Conservation (phyloP, 768 basidiomycete genomes). For the Tylopilus felleus region DNA sequence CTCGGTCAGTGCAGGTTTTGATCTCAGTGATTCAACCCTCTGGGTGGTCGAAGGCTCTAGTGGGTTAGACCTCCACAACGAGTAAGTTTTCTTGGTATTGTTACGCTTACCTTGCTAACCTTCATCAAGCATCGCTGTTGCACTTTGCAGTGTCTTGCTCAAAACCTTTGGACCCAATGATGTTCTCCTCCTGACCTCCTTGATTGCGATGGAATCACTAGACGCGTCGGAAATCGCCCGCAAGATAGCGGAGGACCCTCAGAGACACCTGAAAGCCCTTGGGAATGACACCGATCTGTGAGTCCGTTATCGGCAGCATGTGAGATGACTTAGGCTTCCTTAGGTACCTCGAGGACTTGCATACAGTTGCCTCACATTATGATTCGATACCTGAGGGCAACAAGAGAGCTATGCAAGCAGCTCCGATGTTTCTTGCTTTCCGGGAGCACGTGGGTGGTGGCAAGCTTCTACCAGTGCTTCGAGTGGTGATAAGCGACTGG, state of each 20-base stretch:
- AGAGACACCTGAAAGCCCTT: constrained; percentile 1
- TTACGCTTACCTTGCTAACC: neutral
- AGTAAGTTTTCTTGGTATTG: neutral
- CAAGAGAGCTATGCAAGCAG: constrained; percentile 4
- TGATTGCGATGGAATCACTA: constrained; percentile 4
- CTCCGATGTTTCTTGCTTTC: constrained; percentile 8
- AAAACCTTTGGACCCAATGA: constrained; percentile 12
- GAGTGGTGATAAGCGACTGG: constrained; percentile 13
- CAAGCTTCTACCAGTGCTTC: constrained; percentile 5
- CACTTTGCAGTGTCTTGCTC: constrained; percentile 10
- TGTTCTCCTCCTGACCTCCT: constrained; percentile 11
- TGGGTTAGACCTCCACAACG: neutral
- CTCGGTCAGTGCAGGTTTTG: constrained; percentile 1
- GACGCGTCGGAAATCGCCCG: constrained; percentile 10
- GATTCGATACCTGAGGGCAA: constrained; percentile 10
- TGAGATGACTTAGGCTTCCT: neutral
- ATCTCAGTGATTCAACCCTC: constrained; percentile 1
- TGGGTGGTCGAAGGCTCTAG: neutral
- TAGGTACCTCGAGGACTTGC: constrained; percentile 15
- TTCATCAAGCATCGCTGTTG: constrained; percentile 8
- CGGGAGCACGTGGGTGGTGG: neutral
- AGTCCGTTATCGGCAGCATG: neutral
- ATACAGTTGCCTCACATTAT: constrained; percentile 7
- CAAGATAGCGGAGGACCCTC: constrained; percentile 8
- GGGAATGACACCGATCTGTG: neutral